Base-by-base conservation (phyloP, 805 yeast genomes). In the Starmerella floris region DNA sequence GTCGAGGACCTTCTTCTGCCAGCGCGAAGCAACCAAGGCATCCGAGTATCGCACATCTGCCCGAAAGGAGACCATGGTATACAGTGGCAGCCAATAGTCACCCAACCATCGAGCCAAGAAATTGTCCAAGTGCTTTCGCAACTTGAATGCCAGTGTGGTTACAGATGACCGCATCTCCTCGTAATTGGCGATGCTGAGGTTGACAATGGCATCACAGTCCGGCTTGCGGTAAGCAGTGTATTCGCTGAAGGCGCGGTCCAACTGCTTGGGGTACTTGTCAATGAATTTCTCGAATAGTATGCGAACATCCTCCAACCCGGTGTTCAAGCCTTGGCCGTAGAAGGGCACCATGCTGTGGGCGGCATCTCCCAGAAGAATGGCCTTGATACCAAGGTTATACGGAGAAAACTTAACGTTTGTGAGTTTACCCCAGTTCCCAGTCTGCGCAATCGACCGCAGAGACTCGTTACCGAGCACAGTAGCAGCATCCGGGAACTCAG, bases 301-400 rank as follows among this genome's bases (percentile, higher is more conserved):
- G 44, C 76, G 65, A 20, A 87, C 87, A 53, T 88, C 96, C 61
- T 87, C 96, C 59, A 87, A 80, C 1, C 96, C 96, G 57, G 94
- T 83, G 60, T 87, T 87, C 88, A 87, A 80, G 4, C 96, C 96
- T 60, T 87, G 96, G 9, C 96, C 96, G 57, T 85, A 87, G 60
- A 87, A 87, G n/a, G 96, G 96, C 5, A 87, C 96, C 95, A 85
- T 87, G 23, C 91, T 76, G 62, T 87, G 96, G 0, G 96, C 94
- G 1, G 96, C 94, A 59, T 87, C 96, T 5, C 96, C 96, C 23
- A 87, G 62, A 11, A 87, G 62, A 9, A 87, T 63, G 15, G 77
- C 77, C 44, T 72, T 71, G 37, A 76, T 81, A 33, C 67, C 59
- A 36, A 66, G 69, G 56, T 83, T 74, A 62, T 83, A 87, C 2